A percentile compares a stretch with the other conserved stretches of the same genome.
Conservation (phyloP, 805 yeast species). For the Kodamaea fukazawae region DNA sequence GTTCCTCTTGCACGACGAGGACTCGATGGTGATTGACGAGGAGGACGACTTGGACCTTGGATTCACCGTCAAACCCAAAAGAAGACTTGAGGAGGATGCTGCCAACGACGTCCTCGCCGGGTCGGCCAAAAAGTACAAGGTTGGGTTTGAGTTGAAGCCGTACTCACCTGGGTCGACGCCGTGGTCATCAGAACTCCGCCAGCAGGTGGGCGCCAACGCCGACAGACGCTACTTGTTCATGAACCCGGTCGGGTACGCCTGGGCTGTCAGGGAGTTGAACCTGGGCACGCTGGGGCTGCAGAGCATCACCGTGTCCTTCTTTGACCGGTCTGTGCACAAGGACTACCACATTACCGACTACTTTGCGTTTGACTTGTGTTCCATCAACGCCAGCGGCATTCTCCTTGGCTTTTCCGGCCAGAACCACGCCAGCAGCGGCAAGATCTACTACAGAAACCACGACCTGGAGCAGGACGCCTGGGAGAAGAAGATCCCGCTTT, state of each 20-base stretch:
- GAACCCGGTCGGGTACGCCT: constrained; percentile 76
- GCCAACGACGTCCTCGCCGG: constrained; percentile 13
- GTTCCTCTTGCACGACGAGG: constrained; percentile 26
- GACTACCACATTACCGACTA: constrained; percentile 86
- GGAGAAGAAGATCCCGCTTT: constrained; percentile 60
- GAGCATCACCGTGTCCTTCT: constrained; percentile 83
- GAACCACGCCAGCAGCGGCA: constrained; percentile 20
- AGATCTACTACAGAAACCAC: constrained; percentile 68
- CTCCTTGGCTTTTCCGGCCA: constrained; percentile 49
- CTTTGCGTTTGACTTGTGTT: constrained; percentile 68
- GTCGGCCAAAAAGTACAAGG: constrained; percentile 23
- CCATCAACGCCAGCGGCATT: constrained; percentile 64
- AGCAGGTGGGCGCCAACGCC: constrained; percentile 21
- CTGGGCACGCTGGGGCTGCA: constrained; percentile 33
- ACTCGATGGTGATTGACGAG: constrained; percentile 35
- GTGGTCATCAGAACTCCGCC: constrained; percentile 40
- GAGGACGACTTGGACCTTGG: constrained; percentile 26
- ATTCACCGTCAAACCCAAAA: constrained; percentile 1
- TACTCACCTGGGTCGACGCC: constrained; percentile 90
- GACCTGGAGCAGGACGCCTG: constrained; percentile 61
- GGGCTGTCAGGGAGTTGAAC: constrained; percentile 55
- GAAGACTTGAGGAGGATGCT: constrained; percentile 4
- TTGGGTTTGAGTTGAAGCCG: constrained; percentile 39
- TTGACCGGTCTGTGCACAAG: constrained; percentile 69
- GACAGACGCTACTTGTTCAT: constrained; percentile 77